Conservation (phyloP, 2,329 filamentous ascomycete genomes). For the Aspergillus awamori region DNA sequence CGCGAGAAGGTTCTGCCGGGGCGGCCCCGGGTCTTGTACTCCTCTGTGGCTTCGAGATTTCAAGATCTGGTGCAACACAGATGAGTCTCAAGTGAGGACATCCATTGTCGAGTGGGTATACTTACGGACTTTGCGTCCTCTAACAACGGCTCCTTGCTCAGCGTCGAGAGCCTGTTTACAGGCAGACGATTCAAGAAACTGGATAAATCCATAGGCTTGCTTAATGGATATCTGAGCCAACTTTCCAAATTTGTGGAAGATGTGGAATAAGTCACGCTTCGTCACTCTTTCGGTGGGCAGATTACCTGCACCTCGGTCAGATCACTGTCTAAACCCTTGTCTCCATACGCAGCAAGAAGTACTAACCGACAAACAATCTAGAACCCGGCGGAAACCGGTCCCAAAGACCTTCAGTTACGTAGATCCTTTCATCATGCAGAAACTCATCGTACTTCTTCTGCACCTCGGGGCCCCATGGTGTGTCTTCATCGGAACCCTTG, state of each 20-base stretch:
- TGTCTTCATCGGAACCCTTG: slow-evolving; percentile 42
- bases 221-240: slow-evolving; percentile 96
- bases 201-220: slow-evolving; percentile 94
- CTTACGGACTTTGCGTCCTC: slow-evolving; percentile 93
- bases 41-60: slow-evolving; percentile 81
- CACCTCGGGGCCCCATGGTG: slow-evolving; percentile 52
- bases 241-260: slow-evolving; percentile 82
- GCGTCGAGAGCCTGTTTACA: slow-evolving; percentile 73
- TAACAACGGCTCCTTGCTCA: slow-evolving; percentile 78
- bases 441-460: slow-evolving; percentile 56
- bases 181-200: slow-evolving; percentile 77
- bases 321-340: not conserved
- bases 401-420: slow-evolving; percentile 56
- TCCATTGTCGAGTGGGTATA: slow-evolving; percentile 19
- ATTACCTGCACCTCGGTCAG: slow-evolving; percentile 64
- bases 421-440: slow-evolving; percentile 53
- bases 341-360: not conserved
- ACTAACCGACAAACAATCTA: slow-evolving; percentile 53
- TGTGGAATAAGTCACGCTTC: slow-evolving; percentile 89
- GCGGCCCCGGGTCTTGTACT: slow-evolving; percentile 63
- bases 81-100: slow-evolving; percentile 8
- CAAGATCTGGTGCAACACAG: slow-evolving; percentile 29
- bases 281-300: slow-evolving; percentile 90
- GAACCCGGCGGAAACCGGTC: slow-evolving; percentile 54
- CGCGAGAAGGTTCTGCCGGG: slow-evolving; percentile 41